A percentile compares a stretch with the other conserved stretches of the same genome.
Conservation (phyloP, 352 stramenopile genomes). For the Phytophthora foliorum region DNA sequence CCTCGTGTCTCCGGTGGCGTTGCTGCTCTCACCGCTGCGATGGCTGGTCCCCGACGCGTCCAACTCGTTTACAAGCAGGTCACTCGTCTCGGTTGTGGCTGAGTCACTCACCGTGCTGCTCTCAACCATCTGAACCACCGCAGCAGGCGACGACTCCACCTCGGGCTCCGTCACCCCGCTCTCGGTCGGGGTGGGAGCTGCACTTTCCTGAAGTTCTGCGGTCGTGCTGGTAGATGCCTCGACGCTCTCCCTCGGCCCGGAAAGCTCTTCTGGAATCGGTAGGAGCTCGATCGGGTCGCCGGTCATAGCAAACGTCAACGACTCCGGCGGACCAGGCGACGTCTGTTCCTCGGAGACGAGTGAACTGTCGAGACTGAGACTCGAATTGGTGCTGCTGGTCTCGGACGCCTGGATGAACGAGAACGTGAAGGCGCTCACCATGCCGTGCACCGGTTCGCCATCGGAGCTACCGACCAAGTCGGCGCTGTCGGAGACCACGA, state of each 20-base stretch:
- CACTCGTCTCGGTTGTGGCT: slow-evolving; percentile 22
- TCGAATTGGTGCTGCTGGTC: slow-evolving; percentile 39
- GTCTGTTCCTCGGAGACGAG: slow-evolving; percentile 18
- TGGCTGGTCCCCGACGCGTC: slow-evolving; percentile 27
- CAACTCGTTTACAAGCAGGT: slow-evolving; percentile 33
- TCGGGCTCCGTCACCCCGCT: slow-evolving; percentile 31
- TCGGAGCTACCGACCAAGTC: slow-evolving; percentile 61
- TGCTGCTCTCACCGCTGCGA: slow-evolving; percentile 23
- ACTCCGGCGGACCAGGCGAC: slow-evolving; percentile 24
- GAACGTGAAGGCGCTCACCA: slow-evolving; percentile 74
- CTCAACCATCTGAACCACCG: slow-evolving; percentile 10
- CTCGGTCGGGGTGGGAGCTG: slow-evolving; percentile 5
- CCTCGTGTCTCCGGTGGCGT: slow-evolving; percentile 17
- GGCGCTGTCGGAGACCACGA: slow-evolving; percentile 55
- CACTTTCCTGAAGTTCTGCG: slow-evolving; percentile 14
- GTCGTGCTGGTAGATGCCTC: slow-evolving; percentile 13
- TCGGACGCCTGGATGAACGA: slow-evolving; percentile 78
- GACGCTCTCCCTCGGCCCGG: slow-evolving; percentile 7
- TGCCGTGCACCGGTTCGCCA: slow-evolving; percentile 62
- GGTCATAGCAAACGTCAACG: slow-evolving; percentile 32
- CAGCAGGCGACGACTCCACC: slow-evolving; percentile 10
- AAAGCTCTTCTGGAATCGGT: slow-evolving; percentile 47
- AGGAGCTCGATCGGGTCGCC: slow-evolving; percentile 36
- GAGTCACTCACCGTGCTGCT: slow-evolving; percentile 31
- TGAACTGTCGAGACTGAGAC: slow-evolving; percentile 24